Conservation (phyloP, 768 basidiomycete species). For the Mycena kentingensis region DNA sequence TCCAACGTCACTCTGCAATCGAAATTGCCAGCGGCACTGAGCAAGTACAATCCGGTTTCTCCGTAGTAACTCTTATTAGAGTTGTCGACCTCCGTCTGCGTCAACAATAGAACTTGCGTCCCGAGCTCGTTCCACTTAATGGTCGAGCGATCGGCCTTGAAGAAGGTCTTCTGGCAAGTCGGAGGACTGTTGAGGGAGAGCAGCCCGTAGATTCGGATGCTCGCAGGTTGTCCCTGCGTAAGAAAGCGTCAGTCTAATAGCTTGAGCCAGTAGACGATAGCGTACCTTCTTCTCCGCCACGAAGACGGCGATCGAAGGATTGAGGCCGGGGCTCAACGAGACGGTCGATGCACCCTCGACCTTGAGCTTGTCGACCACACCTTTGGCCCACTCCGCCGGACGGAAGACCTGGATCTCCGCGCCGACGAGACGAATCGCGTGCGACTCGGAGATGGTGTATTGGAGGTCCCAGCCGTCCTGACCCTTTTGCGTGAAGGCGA, state of each 20-base stretch:
- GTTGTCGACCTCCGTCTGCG: slow-evolving; percentile 96
- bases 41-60: slow-evolving; percentile 91
- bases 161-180: slow-evolving; percentile 89
- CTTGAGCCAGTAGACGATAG: slow-evolving; percentile 3
- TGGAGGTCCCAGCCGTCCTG: slow-evolving; percentile 90
- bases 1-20: slow-evolving; percentile 87
- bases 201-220: slow-evolving; percentile 81
- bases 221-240: slow-evolving; percentile 80
- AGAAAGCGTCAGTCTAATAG: neutral
- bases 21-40: slow-evolving; percentile 90
- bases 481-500: slow-evolving; percentile 87
- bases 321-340: slow-evolving; percentile 78
- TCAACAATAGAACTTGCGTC: slow-evolving; percentile 87
- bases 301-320: slow-evolving; percentile 90
- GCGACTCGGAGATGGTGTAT: slow-evolving; percentile 87
- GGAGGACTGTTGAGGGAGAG: slow-evolving; percentile 59
- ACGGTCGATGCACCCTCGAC: slow-evolving; percentile 82
- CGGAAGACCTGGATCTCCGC: slow-evolving; percentile 83
- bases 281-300: slow-evolving; percentile 89
- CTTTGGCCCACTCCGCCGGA: slow-evolving; percentile 78
- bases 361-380: slow-evolving; percentile 77
- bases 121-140: slow-evolving; percentile 98
- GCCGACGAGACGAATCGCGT: slow-evolving; percentile 78
- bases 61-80: slow-evolving; percentile 98
- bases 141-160: slow-evolving; percentile 89